These are phyloP conservation scores for Paraleonurus japonicus DNA, from an alignment of 257 asterid genomes.

Conservation along the genomic window DNA sequence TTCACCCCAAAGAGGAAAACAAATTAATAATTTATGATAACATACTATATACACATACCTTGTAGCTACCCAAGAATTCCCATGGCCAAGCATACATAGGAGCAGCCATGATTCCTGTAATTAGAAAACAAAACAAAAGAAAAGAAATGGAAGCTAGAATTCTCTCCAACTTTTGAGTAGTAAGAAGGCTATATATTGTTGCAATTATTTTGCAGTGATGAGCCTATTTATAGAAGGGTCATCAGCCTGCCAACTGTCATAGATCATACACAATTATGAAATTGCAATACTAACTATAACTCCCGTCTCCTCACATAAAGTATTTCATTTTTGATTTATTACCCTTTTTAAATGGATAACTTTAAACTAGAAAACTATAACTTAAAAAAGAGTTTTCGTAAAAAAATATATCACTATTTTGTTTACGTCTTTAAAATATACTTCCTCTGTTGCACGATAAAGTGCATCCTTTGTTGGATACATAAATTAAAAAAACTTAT, in stretches of 20 bases:
- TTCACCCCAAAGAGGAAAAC: not conserved
- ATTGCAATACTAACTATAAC: no score
- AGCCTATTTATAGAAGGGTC: slow-evolving; percentile 17
- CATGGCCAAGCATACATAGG: slow-evolving; percentile 75
- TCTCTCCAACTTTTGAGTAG: not conserved
- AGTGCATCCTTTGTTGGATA: no score
- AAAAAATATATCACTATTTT: no score
- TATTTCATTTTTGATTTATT: no score
- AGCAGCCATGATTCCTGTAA: slow-evolving; percentile 43
- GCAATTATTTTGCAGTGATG: slow-evolving; percentile 10
- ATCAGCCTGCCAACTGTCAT: slow-evolving; percentile 4
- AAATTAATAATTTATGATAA: not conserved
- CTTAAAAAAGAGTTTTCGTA: no score
- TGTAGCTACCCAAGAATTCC: slow-evolving; percentile 61
- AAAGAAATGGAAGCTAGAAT: not conserved
- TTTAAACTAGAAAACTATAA: no score
- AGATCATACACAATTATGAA: slow-evolving; percentile 1
- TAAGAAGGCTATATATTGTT: not conserved
- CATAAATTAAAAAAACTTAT: no score
- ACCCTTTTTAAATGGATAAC: no score
- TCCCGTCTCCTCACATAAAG: no score
- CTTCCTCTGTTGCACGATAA: no score
- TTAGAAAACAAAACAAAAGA: not conserved
- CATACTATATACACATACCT: slow-evolving; percentile 39
- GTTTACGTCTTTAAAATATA: no score